These are phyloP conservation scores for Trifolium fragiferum DNA, from an alignment of 306 rosid species.

Conservation along the genomic window DNA sequence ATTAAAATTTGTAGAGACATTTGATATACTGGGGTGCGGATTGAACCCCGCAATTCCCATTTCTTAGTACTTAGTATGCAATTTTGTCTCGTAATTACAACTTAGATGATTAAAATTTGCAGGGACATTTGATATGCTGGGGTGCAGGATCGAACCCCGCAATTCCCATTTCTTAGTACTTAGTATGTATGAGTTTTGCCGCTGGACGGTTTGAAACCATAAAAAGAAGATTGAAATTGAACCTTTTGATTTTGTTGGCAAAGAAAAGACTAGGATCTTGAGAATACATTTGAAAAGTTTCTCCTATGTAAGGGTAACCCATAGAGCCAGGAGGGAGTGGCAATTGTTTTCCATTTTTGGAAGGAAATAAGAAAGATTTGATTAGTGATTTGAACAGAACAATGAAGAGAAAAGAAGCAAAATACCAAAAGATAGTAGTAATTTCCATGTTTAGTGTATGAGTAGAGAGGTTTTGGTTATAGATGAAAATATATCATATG, in stretches of 20 bases:
- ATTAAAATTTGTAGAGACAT: background rate
- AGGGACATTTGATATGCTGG: background rate
- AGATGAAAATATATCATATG: background rate
- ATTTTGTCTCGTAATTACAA: background rate
- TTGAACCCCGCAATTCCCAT: background rate
- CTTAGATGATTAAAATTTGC: background rate
- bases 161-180: background rate
- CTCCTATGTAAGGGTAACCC: constrained; percentile 96
- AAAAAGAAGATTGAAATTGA: constrained; percentile 6
- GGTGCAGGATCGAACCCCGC: background rate
- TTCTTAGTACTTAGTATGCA: background rate
- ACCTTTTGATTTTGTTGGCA: constrained; percentile 72
- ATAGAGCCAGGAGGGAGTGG: constrained; percentile 92
- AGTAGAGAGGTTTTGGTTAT: background rate
- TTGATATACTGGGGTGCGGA: background rate
- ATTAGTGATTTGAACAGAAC: constrained; percentile 42
- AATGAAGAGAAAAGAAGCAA: constrained; percentile 44
- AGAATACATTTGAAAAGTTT: constrained; percentile 93
- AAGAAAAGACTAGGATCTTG: constrained; percentile 90
- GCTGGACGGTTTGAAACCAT: background rate
- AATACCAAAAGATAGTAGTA: constrained; percentile 4
- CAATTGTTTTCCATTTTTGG: constrained; percentile 34
- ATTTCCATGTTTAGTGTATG: constrained; percentile 49
- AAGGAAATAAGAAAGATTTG: constrained; percentile 47
- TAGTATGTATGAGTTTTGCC: background rate